A percentile compares a stretch with the other conserved stretches of the same genome.
Conservation (phyloP, 192 early-diverging fungal species). For the Coemansia sp. region DNA sequence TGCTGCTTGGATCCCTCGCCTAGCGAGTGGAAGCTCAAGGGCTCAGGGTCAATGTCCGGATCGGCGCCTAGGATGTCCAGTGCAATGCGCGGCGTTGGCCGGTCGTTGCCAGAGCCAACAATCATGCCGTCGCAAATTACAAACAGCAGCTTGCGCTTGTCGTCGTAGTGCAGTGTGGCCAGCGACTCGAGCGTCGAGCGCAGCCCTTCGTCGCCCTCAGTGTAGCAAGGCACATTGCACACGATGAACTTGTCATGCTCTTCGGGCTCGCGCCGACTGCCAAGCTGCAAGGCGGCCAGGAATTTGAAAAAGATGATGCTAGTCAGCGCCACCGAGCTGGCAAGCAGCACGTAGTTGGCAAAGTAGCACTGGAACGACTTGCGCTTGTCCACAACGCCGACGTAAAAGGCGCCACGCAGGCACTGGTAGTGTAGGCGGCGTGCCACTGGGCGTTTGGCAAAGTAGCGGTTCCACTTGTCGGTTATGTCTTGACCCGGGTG, state of each 20-base stretch:
- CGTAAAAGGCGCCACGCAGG: conserved; percentile 82
- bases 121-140: conserved; percentile 97
- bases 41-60: conserved; percentile 78
- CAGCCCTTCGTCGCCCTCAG: conserved; percentile 94
- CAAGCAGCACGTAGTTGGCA: conserved; percentile 83
- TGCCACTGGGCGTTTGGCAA: conserved; percentile 52
- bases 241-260: conserved; percentile 91
- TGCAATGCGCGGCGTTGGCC: conserved; percentile 94
- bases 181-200: conserved; percentile 94
- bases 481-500: conserved; percentile 70
- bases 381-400: conserved; percentile 84
- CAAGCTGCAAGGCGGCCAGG: conserved; percentile 89
- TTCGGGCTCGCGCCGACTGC: conserved; percentile 73
- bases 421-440: conserved; percentile 83
- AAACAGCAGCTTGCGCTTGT: conserved; percentile 97
- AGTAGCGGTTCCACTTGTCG: conserved; percentile 60
- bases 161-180: conserved; percentile 88
- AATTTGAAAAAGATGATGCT: conserved; percentile 92
- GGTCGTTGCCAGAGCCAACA: conserved; percentile 95
- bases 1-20: conserved; percentile 90
- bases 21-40: conserved; percentile 84
- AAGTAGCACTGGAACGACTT: conserved; percentile 77
- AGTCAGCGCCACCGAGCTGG: conserved; percentile 81
- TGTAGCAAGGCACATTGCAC: conserved; percentile 96
- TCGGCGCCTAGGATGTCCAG: conserved; percentile 95